Evolutionary conservation across 2,329 filamentous ascomycete genomes (phyloP).

Genomic region (Metarhizium rileyi): DNA sequence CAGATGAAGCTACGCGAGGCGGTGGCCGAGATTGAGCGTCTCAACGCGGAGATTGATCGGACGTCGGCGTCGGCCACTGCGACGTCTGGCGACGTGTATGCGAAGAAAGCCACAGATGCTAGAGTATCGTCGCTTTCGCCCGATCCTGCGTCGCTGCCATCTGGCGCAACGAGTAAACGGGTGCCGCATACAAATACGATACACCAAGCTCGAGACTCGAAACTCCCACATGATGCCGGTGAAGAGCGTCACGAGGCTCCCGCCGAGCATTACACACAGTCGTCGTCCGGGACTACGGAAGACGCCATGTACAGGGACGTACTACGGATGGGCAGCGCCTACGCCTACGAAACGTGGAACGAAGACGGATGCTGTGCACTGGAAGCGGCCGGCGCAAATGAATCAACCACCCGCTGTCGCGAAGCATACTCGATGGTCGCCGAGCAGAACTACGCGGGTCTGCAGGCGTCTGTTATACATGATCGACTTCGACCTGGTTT

Average conservation of each 20-base stretch:
- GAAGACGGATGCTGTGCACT: slow-evolving; percentile 2
- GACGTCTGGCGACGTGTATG: too few relatives aligned
- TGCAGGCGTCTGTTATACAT: slow-evolving; percentile 12
- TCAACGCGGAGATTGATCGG: background rate
- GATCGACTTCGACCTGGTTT: slow-evolving; percentile 19
- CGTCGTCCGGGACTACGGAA: too few relatives aligned
- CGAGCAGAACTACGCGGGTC: slow-evolving; percentile 20
- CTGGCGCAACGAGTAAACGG: too few relatives aligned
- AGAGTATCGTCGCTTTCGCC: too few relatives aligned
- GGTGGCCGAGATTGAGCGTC: background rate
- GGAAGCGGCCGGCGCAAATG: slow-evolving; percentile 5
- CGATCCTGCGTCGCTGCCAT: too few relatives aligned
- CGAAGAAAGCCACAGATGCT: too few relatives aligned
- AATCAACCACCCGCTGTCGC: slow-evolving; percentile 22
- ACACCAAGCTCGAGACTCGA: too few relatives aligned
- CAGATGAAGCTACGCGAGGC: background rate
- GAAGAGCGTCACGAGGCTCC: too few relatives aligned
- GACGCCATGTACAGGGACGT: background rate
- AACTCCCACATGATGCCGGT: too few relatives aligned
- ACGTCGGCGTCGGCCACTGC: too few relatives aligned
- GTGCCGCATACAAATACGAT: too few relatives aligned
- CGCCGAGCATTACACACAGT: too few relatives aligned
- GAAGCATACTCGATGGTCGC: slow-evolving; percentile 22
- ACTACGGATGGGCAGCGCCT: background rate
- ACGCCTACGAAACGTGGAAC: background rate